These are phyloP conservation scores for Lecanicillium sp. DNA, from an alignment of 2,329 filamentous ascomycete genomes.

Conservation along the genomic window DNA sequence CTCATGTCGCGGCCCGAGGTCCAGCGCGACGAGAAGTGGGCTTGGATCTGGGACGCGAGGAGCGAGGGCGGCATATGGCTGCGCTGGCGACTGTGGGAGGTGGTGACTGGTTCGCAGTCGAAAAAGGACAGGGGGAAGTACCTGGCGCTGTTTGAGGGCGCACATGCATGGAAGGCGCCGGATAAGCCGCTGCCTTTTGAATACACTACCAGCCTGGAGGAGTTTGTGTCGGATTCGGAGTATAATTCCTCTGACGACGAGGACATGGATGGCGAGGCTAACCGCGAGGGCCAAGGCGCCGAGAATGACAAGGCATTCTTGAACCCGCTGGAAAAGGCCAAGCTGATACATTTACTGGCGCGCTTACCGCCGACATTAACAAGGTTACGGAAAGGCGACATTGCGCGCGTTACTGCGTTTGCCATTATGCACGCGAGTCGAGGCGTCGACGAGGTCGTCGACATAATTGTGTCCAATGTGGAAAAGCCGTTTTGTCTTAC, in stretches of 20 bases:
- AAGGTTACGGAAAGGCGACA: conserved; percentile 72
- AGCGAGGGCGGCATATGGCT: conserved; percentile 82
- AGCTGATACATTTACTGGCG: conserved; percentile 75
- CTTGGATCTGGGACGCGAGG: conserved; percentile 85
- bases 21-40: conserved; percentile 81
- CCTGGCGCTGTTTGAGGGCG: conserved; percentile 65
- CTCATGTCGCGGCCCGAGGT: conserved; percentile 83
- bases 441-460: conserved; percentile 86
- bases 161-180: conserved; percentile 70
- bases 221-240: conserved; percentile 76
- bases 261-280: conserved; percentile 52
- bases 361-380: conserved; percentile 70
- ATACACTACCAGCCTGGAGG: conserved; percentile 66
- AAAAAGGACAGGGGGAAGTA: conserved; percentile 42
- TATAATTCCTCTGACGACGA: conserved; percentile 87
- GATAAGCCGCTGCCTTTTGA: conserved; percentile 71
- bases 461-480: conserved; percentile 78
- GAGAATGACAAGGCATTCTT: conserved; percentile 57
- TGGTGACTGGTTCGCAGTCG: conserved; percentile 58
- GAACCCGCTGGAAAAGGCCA: conserved; percentile 76
- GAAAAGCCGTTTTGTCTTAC: conserved; percentile 68
- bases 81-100: conserved; percentile 83
- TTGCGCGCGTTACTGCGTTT: conserved; percentile 80
- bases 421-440: conserved; percentile 79
- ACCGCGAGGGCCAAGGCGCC: conserved; percentile 34